phyloP scores from a whole-genome alignment of 352 stramenopile species.

The Phytophthora hybrid region DNA sequence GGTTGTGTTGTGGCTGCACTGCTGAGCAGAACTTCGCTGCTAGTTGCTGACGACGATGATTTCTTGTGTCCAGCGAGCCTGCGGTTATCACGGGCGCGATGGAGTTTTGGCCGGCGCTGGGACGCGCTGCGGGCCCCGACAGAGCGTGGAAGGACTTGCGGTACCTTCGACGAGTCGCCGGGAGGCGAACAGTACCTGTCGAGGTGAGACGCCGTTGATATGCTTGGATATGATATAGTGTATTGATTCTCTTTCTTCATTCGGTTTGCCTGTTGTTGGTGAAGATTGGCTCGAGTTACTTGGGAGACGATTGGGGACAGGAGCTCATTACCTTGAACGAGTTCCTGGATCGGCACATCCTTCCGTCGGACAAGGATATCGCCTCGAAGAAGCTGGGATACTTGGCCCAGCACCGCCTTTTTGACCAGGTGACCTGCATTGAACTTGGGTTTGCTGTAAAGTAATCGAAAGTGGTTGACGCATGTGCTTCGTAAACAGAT shows the following conservation, averaged over 20 bases:
- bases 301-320: conserved; percentile 82
- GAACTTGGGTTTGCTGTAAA: background rate
- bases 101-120: conserved; percentile 86
- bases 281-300: conserved; percentile 81
- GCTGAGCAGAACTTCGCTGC: too few relatives aligned
- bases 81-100: conserved; percentile 83
- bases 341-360: conserved; percentile 65
- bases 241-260: background rate
- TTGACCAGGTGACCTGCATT: conserved; percentile 75
- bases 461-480: conserved; percentile 20
- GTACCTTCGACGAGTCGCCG: conserved; percentile 82
- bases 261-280: background rate
- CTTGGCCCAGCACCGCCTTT: conserved; percentile 90
- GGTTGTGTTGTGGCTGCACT: background rate
- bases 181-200: conserved; percentile 80
- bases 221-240: background rate
- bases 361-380: conserved; percentile 5
- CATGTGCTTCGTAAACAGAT: conserved; percentile 60
- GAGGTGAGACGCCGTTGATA: conserved; percentile 49
- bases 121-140: conserved; percentile 30
- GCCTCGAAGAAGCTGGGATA: conserved; percentile 59
- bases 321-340: conserved; percentile 84
- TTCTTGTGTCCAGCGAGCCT: conserved; percentile 46
- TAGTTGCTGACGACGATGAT: conserved; percentile 3
- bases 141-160: conserved; percentile 66